Conservation (phyloP, 805 yeast genomes). For the Pachysolen tannophilus region DNA sequence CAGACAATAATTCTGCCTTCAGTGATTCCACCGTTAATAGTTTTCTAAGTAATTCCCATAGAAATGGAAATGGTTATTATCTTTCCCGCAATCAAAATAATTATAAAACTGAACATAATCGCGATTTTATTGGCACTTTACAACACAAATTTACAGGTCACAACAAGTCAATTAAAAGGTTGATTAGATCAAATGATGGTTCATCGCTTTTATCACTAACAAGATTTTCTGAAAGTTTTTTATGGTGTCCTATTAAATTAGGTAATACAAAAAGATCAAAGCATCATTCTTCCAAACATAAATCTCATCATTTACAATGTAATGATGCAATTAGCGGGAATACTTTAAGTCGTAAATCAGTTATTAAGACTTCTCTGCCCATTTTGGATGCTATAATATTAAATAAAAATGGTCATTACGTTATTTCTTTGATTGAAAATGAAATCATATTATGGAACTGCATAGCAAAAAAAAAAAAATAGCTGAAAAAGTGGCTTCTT, state of each 20-base stretch:
- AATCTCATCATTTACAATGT: slow-evolving; percentile 6
- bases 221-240: slow-evolving; percentile 51
- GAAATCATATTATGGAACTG: slow-evolving; percentile 59
- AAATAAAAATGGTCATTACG: slow-evolving; percentile 32
- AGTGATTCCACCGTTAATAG: not conserved
- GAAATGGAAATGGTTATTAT: not conserved
- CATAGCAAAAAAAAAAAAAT: slow-evolving; percentile 17
- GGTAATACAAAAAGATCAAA: slow-evolving; percentile 10
- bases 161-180: slow-evolving; percentile 62
- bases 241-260: slow-evolving; percentile 45
- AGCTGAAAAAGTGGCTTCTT: slow-evolving; percentile 2
- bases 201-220: slow-evolving; percentile 49
- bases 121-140: slow-evolving; percentile 28
- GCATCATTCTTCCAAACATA: slow-evolving; percentile 1
- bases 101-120: too few species aligned
- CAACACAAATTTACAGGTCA: slow-evolving; percentile 76
- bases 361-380: slow-evolving; percentile 34
- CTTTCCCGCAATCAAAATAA: not conserved
- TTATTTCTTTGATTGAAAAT: slow-evolving; percentile 36
- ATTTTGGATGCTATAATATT: slow-evolving; percentile 41
- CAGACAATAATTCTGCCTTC: not conserved
- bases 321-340: slow-evolving; percentile 2
- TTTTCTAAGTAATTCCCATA: not conserved
- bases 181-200: slow-evolving; percentile 64
- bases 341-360: slow-evolving; percentile 27